phyloP scores from a whole-genome alignment of 1,139 yeast species.

The Candida pseudoviswanathii region DNA sequence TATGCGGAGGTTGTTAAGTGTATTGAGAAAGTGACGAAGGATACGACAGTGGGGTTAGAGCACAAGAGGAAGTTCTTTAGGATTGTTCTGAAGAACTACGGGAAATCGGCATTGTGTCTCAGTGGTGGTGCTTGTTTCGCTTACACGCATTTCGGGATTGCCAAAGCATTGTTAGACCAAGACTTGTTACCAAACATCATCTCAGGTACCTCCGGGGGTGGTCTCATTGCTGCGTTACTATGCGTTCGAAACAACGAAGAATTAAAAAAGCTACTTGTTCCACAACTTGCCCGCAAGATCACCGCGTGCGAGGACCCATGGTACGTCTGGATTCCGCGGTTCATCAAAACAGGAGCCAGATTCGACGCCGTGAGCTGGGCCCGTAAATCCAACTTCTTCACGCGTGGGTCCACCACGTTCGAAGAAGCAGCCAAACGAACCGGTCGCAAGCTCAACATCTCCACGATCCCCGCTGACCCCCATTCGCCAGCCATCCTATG shows the following conservation, averaged over 20 bases:
- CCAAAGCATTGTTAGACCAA: slow-evolving; percentile 69
- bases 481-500: slow-evolving; percentile 81
- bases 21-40: slow-evolving; percentile 45
- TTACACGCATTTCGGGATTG: slow-evolving; percentile 75
- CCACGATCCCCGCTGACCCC: slow-evolving; percentile 82
- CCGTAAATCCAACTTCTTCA: slow-evolving; percentile 64
- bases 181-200: slow-evolving; percentile 68
- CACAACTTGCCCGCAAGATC: slow-evolving; percentile 64
- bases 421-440: slow-evolving; percentile 69
- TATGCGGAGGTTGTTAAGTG: slow-evolving; percentile 54
- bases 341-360: slow-evolving; percentile 77
- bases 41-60: slow-evolving; percentile 36
- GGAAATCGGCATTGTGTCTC: slow-evolving; percentile 70
- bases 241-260: slow-evolving; percentile 74
- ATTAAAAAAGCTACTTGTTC: slow-evolving; percentile 54
- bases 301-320: slow-evolving; percentile 74
- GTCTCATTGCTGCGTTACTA: slow-evolving; percentile 73
- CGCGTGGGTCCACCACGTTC: slow-evolving; percentile 72
- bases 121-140: slow-evolving; percentile 85
- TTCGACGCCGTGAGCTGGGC: slow-evolving; percentile 82
- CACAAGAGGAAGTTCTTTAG: slow-evolving; percentile 59
- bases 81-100: slow-evolving; percentile 64
- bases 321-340: slow-evolving; percentile 61
- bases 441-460: slow-evolving; percentile 69
- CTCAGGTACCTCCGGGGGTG: slow-evolving; percentile 85